Evolutionary conservation across 176 grass and related monocot species (phyloP).

Genomic region (Melocanna baccifera): DNA sequence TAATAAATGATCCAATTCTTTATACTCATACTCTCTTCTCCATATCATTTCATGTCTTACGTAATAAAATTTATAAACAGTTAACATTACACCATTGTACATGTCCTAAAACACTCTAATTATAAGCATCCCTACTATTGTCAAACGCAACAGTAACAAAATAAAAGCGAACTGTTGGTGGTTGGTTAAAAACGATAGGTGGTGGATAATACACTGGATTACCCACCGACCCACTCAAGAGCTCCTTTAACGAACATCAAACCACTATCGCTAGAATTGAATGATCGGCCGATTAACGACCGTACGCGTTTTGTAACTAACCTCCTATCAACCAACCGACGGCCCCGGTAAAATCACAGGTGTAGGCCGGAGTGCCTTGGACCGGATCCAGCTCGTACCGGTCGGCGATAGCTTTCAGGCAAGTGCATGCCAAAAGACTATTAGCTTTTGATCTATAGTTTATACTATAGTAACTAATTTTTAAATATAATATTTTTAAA

Average conservation of each 20-base stretch:
- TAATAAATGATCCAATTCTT: too few relatives aligned
- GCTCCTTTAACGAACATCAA: not conserved
- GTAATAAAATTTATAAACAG: too few relatives aligned
- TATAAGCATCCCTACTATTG: not conserved
- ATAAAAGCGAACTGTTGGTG: not conserved
- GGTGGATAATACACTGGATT: not conserved
- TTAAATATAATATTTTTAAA: too few relatives aligned
- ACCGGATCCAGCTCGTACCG: not conserved
- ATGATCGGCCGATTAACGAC: not conserved
- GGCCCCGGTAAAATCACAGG: not conserved
- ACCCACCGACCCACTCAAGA: not conserved
- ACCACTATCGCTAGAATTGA: not conserved
- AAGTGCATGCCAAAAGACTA: conserved; percentile 29
- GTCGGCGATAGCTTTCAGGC: conserved; percentile 22
- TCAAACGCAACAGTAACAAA: not conserved
- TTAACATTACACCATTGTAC: too few relatives aligned
- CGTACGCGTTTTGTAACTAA: not conserved
- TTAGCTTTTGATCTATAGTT: too few relatives aligned
- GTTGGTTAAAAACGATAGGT: not conserved
- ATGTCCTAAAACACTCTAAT: too few relatives aligned
- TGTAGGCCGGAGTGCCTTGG: not conserved
- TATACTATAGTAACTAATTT: too few relatives aligned
- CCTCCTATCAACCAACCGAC: not conserved
- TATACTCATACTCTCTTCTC: too few relatives aligned
- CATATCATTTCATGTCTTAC: too few relatives aligned